A percentile compares a stretch with the other conserved stretches of the same genome.
These are phyloP conservation scores for Daldinia vernicosa DNA, from an alignment of 495 filamentous ascomycete genomes.

Conservation along the genomic window DNA sequence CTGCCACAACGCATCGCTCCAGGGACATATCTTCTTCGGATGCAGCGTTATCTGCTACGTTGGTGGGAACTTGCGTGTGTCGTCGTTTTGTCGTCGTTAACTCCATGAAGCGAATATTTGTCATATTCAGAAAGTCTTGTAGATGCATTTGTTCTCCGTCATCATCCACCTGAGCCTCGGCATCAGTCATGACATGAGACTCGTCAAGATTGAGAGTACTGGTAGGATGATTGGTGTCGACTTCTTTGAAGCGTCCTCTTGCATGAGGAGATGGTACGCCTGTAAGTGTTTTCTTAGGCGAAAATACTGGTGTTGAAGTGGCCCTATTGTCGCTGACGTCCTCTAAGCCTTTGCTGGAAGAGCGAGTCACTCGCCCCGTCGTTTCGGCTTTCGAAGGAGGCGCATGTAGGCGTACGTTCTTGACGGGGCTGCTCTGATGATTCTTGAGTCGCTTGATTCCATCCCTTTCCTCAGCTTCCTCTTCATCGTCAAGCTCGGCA, in stretches of 20 bases:
- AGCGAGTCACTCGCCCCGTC: constrained; percentile 65
- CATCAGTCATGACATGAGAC: constrained; percentile 45
- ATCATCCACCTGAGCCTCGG: constrained; percentile 53
- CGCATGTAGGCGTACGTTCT: constrained; percentile 72
- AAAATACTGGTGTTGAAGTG: constrained; percentile 55
- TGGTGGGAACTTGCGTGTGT: constrained; percentile 75
- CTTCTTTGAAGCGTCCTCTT: constrained; percentile 61
- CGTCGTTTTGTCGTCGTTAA: constrained; percentile 88
- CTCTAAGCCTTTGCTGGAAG: constrained; percentile 55
- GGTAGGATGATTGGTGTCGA: constrained; percentile 52
- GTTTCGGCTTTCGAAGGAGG: constrained; percentile 72
- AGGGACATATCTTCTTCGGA: constrained; percentile 64
- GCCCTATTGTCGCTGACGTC: constrained; percentile 34
- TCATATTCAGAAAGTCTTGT: constrained; percentile 93
- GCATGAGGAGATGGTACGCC: constrained; percentile 58
- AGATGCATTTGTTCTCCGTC: constrained; percentile 77
- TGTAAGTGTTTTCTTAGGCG: constrained; percentile 53
- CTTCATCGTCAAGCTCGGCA: constrained; percentile 73
- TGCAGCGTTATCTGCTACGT: constrained; percentile 51
- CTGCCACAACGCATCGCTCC: constrained; percentile 84
- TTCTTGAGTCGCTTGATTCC: constrained; percentile 75
- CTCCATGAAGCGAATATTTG: constrained; percentile 97
- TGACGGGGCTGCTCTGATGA: constrained; percentile 79
- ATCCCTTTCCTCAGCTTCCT: constrained; percentile 68
- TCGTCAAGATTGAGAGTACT: constrained; percentile 59